Conservation (phyloP, 805 yeast species). For the Metschnikowia picachoensis region DNA sequence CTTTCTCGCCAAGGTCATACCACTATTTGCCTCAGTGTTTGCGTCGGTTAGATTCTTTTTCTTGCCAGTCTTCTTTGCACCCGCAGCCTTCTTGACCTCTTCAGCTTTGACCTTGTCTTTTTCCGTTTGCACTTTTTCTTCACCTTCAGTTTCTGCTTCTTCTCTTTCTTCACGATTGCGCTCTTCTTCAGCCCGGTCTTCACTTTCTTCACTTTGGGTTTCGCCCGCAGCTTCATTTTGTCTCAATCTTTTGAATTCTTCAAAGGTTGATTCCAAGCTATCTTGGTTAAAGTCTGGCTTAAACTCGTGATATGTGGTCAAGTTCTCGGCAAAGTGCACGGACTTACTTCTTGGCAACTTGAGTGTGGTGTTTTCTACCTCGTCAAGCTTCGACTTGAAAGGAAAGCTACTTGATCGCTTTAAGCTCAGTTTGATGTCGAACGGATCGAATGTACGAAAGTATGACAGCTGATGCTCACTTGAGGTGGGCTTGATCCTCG, state of each 20-base stretch:
- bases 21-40: background rate
- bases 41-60: background rate
- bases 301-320: constrained; percentile 12
- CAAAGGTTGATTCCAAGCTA: constrained; percentile 1
- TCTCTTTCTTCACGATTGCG: background rate
- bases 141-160: background rate
- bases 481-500: background rate
- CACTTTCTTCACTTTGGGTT: constrained; percentile 1
- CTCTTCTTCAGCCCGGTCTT: background rate
- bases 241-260: background rate
- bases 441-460: constrained; percentile 13
- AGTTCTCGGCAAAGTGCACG: constrained; percentile 16
- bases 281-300: constrained; percentile 1
- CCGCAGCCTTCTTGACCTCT: background rate
- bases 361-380: background rate
- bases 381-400: constrained; percentile 1
- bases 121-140: background rate
- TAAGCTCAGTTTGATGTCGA: constrained; percentile 8
- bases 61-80: background rate
- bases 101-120: background rate
- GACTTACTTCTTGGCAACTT: constrained; percentile 15
- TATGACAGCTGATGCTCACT: background rate
- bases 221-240: background rate
- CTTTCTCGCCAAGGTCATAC: constrained; percentile 4
- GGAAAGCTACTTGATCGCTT: constrained; percentile 14